phyloP scores from a whole-genome alignment of 768 basidiomycete genomes.

The Tricholomella constricta region DNA sequence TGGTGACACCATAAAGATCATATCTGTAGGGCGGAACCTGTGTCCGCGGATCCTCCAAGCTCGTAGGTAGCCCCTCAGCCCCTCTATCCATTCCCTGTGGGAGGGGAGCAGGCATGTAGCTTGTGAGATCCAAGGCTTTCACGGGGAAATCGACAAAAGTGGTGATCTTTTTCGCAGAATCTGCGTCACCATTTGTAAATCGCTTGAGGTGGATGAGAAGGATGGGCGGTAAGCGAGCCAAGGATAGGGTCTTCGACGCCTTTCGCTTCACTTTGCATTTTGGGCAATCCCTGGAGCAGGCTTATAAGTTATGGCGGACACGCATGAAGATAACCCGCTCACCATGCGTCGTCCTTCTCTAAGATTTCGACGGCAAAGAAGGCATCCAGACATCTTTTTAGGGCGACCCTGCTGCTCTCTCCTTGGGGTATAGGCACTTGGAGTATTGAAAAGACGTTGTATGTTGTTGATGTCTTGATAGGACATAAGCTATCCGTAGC shows the following conservation, averaged over 20 bases:
- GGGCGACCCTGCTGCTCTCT: constrained; percentile 60
- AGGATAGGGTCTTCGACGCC: constrained; percentile 83
- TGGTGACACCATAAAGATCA: constrained; percentile 93
- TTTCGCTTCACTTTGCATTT: constrained; percentile 87
- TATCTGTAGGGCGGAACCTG: constrained; percentile 91
- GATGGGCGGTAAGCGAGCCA: constrained; percentile 92
- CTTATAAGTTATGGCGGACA: background rate
- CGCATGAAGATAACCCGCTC: constrained; percentile 17
- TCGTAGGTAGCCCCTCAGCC: constrained; percentile 38
- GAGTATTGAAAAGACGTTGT: constrained; percentile 95
- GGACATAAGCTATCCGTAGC: background rate
- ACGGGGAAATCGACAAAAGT: constrained; percentile 91
- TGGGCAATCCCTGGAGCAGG: constrained; percentile 82
- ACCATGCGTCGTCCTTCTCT: constrained; percentile 96
- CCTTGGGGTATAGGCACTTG: constrained; percentile 83
- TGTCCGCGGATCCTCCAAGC: constrained; percentile 70
- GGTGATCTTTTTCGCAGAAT: constrained; percentile 91
- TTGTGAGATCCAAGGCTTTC: constrained; percentile 60
- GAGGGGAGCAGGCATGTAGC: constrained; percentile 83
- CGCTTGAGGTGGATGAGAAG: constrained; percentile 91
- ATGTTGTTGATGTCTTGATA: constrained; percentile 90
- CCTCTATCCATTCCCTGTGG: constrained; percentile 62
- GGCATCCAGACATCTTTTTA: constrained; percentile 83
- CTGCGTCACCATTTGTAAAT: constrained; percentile 87
- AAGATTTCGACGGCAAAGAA: constrained; percentile 91